Evolutionary conservation across 495 filamentous ascomycete genomes (phyloP).

Genomic region (Daldinia caldariorum): DNA sequence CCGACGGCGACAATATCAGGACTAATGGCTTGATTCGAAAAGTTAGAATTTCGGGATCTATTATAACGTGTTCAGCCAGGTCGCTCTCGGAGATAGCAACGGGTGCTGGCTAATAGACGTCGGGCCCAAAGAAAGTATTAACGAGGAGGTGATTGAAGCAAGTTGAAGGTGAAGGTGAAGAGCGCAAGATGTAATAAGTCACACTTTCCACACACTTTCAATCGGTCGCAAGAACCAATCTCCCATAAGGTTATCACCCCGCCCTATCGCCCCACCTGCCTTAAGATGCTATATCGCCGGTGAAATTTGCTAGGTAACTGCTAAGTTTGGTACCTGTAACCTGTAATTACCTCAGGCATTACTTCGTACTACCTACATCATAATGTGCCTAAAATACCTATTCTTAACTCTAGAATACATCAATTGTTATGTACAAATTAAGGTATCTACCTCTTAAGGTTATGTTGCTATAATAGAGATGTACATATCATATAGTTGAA

Average conservation of each 20-base stretch:
- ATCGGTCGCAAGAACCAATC: constrained; percentile 25
- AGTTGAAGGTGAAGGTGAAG: neutral
- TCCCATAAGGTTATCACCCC: constrained; percentile 35
- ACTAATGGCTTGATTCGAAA: constrained; percentile 12
- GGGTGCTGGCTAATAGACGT: neutral
- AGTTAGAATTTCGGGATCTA: neutral
- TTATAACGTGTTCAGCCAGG: neutral
- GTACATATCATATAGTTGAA: no score
- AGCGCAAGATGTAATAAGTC: constrained; percentile 13
- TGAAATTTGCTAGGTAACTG: neutral
- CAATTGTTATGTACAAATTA: no score
- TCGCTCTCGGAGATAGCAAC: neutral
- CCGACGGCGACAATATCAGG: constrained; percentile 7
- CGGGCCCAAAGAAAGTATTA: neutral
- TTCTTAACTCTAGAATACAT: no score
- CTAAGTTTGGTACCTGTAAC: neutral
- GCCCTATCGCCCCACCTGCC: constrained; percentile 35
- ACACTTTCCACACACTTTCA: constrained; percentile 8
- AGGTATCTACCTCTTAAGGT: no score
- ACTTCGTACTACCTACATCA: neutral
- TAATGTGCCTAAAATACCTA: no score
- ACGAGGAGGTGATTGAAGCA: neutral
- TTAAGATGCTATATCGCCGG: constrained; percentile 11
- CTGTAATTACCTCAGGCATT: neutral
- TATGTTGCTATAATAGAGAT: no score